Evolutionary conservation across 2,329 filamentous ascomycete genomes (phyloP).

Genomic region (Talaromyces verruculosus): DNA sequence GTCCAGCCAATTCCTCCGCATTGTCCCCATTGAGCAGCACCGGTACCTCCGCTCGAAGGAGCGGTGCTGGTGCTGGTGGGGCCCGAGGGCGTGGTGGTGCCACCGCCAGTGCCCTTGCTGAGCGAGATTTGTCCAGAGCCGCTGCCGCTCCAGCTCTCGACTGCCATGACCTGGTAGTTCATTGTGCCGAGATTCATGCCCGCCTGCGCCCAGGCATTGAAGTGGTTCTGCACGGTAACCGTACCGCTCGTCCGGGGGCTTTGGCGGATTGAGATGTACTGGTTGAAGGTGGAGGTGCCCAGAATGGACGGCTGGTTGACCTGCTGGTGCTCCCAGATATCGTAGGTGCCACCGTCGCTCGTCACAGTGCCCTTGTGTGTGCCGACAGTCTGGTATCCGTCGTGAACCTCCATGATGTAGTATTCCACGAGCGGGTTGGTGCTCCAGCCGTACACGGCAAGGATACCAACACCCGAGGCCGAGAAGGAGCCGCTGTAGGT

Average conservation of each 20-base stretch:
- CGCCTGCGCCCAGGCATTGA: conserved; percentile 36
- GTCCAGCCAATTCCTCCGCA: conserved; percentile 34
- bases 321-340: conserved; percentile 40
- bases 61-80: background rate
- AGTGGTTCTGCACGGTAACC: conserved; percentile 41
- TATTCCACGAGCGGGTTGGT: conserved; percentile 39
- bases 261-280: conserved; percentile 37
- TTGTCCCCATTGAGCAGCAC: conserved; percentile 23
- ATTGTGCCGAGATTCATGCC: conserved; percentile 37
- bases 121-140: conserved; percentile 12
- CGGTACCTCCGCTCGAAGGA: background rate
- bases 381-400: conserved; percentile 31
- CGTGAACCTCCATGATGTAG: conserved; percentile 40
- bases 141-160: conserved; percentile 33
- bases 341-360: conserved; percentile 40
- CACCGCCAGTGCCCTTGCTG: conserved; percentile 9
- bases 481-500: conserved; percentile 32
- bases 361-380: conserved; percentile 37
- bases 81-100: background rate
- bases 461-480: conserved; percentile 35
- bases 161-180: conserved; percentile 46
- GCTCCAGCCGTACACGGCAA: conserved; percentile 46
- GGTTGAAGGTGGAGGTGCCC: conserved; percentile 36
- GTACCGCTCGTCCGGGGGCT: conserved; percentile 38
- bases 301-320: conserved; percentile 43